Percentiles rank a stretch among this genome's conserved stretches.
Evolutionary conservation across 1,284 basidiomycete genomes (phyloP).

Genomic region (Pseudozyma flocculosa): DNA sequence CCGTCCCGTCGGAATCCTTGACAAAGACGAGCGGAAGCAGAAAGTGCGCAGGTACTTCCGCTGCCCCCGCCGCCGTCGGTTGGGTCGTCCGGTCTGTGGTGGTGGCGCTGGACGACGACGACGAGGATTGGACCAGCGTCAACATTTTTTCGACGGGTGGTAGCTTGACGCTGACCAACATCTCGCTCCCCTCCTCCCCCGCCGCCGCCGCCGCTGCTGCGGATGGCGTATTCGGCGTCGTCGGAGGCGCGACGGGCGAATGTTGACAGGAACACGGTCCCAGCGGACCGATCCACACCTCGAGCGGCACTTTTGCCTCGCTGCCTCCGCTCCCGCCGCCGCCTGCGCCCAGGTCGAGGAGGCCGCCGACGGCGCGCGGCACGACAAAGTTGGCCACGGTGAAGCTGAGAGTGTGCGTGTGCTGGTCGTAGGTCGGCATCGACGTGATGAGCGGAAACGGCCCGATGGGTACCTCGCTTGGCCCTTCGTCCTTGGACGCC

Average conservation of each 20-base stretch:
- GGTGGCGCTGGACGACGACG: too few species aligned
- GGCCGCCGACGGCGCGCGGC: constrained; percentile 19
- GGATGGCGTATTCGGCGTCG: neutral
- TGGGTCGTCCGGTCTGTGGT: too few species aligned
- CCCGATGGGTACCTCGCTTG: constrained; percentile 63
- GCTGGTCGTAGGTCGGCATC: constrained; percentile 72
- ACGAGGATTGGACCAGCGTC: too few species aligned
- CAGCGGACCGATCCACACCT: constrained; percentile 83
- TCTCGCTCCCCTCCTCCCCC: constrained; percentile 12
- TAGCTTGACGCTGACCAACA: constrained; percentile 33
- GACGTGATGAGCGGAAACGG: constrained; percentile 84
- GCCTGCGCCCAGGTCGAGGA: constrained; percentile 2
- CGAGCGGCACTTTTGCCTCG: constrained; percentile 66
- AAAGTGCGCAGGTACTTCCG: constrained; percentile 14
- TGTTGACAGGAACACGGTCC: constrained; percentile 64
- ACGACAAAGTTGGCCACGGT: constrained; percentile 63
- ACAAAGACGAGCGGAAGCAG: constrained; percentile 52
- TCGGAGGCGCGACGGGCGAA: neutral
- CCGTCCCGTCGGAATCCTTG: constrained; percentile 47
- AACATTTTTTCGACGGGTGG: constrained; percentile 34
- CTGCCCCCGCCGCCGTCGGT: neutral
- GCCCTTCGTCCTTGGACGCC: constrained; percentile 70
- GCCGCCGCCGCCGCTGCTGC: too few species aligned
- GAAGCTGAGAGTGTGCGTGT: constrained; percentile 73
- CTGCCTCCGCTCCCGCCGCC: constrained; percentile 65